phyloP scores from a whole-genome alignment of 148 eudicot genomes.

The Amaranthus hypochondriacus region DNA sequence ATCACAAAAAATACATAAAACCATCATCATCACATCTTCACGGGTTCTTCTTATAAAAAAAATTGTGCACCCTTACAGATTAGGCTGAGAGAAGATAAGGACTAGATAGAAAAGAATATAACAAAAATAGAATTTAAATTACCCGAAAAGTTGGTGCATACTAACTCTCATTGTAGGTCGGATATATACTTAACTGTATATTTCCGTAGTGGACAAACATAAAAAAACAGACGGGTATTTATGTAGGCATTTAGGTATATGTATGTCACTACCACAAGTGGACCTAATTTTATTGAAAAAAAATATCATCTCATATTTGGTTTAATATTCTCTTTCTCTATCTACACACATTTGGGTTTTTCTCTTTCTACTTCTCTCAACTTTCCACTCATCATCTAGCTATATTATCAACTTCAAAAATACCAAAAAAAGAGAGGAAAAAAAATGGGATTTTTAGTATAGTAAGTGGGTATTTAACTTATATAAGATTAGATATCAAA shows the following conservation, averaged over 20 bases:
- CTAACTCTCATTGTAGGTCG: too few relatives aligned
- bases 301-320: slow-evolving; percentile 23
- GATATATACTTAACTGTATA: too few relatives aligned
- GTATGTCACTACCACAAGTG: slow-evolving; percentile 25
- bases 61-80: neutral
- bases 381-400: neutral
- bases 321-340: slow-evolving; percentile 14
- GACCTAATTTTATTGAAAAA: slow-evolving; percentile 15
- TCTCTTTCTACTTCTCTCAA: slow-evolving; percentile 16
- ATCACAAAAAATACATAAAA: slow-evolving; percentile 28
- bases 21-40: slow-evolving; percentile 35
- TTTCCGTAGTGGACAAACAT: too few relatives aligned
- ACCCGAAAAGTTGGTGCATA: too few relatives aligned
- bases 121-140: too few relatives aligned
- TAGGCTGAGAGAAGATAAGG: too few relatives aligned
- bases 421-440: neutral
- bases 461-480: slow-evolving; percentile 19
- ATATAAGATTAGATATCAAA: slow-evolving; percentile 27
- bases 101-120: too few relatives aligned
- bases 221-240: neutral
- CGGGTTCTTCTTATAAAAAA: slow-evolving; percentile 21
- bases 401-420: neutral
- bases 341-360: slow-evolving; percentile 16
- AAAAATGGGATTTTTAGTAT: slow-evolving; percentile 5
- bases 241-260: neutral